Conservation (phyloP, 352 stramenopile species). For the Ophiocytium majus region DNA sequence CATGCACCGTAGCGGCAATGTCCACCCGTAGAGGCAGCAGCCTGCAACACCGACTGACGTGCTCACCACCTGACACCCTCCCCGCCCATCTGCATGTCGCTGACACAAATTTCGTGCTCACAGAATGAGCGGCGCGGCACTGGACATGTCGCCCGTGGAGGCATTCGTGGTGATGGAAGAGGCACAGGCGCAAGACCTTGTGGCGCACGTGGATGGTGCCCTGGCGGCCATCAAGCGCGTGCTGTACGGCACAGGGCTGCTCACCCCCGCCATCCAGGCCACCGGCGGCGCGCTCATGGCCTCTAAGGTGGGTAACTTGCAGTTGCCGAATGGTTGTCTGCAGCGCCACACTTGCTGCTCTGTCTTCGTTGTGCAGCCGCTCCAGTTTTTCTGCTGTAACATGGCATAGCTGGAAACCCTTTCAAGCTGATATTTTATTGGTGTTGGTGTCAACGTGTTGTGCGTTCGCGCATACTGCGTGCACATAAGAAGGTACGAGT, state of each 20-base stretch:
- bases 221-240: slow-evolving; percentile 71
- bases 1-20: too few species aligned
- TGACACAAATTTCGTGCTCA: too few species aligned
- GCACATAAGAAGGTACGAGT: neutral
- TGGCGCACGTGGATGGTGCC: slow-evolving; percentile 67
- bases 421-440: neutral
- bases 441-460: neutral
- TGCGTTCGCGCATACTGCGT: neutral
- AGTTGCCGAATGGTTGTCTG: neutral
- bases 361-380: too few species aligned
- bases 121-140: neutral
- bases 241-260: slow-evolving; percentile 78
- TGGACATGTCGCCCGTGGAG: slow-evolving; percentile 65
- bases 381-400: neutral
- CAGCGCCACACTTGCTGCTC: neutral
- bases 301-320: slow-evolving; percentile 58
- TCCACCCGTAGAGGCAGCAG: too few species aligned
- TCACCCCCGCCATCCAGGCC: slow-evolving; percentile 79
- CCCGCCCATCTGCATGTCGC: too few species aligned
- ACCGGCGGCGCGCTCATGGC: slow-evolving; percentile 69
- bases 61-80: too few species aligned
- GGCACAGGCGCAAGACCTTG: slow-evolving; percentile 71
- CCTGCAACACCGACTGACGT: too few species aligned
- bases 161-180: slow-evolving; percentile 85
- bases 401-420: neutral